Evolutionary conservation across 2,329 filamentous ascomycete genomes (phyloP), one percentile per base, ranked within the genome.

Genomic region (Pestalotiopsis sp.): DNA sequence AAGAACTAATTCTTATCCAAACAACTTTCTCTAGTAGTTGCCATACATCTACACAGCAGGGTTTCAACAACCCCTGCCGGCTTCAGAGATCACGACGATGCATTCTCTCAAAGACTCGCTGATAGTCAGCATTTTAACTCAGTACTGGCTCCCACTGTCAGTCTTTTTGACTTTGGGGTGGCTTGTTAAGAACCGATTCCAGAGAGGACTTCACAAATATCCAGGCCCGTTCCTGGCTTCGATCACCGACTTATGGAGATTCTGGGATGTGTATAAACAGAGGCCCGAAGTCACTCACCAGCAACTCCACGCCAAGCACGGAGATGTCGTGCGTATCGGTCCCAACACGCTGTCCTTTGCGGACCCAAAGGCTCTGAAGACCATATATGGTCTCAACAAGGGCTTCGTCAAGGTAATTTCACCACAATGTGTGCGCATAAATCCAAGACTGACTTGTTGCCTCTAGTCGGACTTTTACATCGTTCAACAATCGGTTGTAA

Each of bases 351-450:
- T 96, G 1, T 93, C 91, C 0, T 94, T 96, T 74, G 87, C 91
- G 2, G 87, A 93, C 72, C 92, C 93, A 0, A 87, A 87, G 69
- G 92, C 92, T 0, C 83, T 95, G 72, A 93, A 92, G 79, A 82
- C 84, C 12, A 95, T 96, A 59, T 97, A 96, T 77, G 93, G 93
- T 0, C 80, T 95, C 58, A 95, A 95, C 77, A 95, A 95, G 79
- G 92, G 92, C 0, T 92, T 94, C 73, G 81, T 87, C 62, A 96
- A 96, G 87, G 92, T 92, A 79, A 62, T 78, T 70, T 23, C 5
- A 31, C 13, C 52, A 59, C 59, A 20, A 14, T 13, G 31, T 57
- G n/a, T 38, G 62, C n/a, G 36, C 58, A 52, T 27, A 36, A 17
- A 6, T 68, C 67, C 13, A 36, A 0, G 11, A 58, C 69, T 74